A percentile compares a stretch with the other conserved stretches of the same genome.
Evolutionary conservation across 2,329 filamentous ascomycete species (phyloP).

Genomic region (Fusarium sp.): DNA sequence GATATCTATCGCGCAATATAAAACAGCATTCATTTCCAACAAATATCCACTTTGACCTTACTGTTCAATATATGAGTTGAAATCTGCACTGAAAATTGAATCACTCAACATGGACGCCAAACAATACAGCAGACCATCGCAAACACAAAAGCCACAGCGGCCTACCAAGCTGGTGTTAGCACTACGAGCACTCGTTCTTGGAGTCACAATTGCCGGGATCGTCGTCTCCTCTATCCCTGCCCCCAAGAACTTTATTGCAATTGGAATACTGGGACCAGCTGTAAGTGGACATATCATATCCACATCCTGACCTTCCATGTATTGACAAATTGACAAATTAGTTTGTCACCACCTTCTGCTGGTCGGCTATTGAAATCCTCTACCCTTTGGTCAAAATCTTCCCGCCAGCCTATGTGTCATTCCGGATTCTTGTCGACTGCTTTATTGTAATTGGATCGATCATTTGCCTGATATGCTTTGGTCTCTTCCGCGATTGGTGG

Average conservation of each 20-base stretch:
- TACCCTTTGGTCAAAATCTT: background rate
- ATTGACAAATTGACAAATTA: background rate
- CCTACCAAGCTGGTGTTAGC: background rate
- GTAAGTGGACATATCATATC: background rate
- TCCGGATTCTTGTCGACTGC: background rate
- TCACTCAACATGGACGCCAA: background rate
- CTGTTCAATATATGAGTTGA: rapidly evolving
- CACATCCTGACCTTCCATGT: rapidly evolving
- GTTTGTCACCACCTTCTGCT: background rate
- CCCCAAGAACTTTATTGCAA: background rate
- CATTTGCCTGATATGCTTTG: background rate
- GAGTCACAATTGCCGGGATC: background rate
- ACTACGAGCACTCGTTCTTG: background rate
- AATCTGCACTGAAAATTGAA: background rate
- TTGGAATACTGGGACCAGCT: background rate
- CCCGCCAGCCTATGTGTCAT: background rate
- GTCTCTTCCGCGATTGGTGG: background rate
- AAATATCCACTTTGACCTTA: background rate
- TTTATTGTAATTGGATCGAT: background rate
- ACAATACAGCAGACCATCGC: background rate
- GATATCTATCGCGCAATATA: background rate
- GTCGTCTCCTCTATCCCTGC: background rate
- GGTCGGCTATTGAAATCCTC: background rate
- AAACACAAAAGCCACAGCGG: background rate
- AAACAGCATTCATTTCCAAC: background rate